Evolutionary conservation across 106 monocot species (phyloP), one percentile per base, ranked within the genome.

Genomic region (Dactylorhiza incarnata): DNA sequence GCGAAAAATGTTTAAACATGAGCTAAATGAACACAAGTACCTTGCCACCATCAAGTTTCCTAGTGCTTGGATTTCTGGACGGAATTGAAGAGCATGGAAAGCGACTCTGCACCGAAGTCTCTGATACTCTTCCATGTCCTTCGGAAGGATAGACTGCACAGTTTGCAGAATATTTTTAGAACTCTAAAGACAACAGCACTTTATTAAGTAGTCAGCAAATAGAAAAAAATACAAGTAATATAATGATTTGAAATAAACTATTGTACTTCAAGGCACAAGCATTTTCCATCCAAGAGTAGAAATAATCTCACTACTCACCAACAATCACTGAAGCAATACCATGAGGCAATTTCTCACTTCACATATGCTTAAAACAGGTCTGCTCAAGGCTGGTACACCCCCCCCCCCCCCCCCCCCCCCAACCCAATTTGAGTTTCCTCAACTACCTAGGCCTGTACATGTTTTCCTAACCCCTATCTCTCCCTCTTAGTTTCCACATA

Each of bases 51-150:
- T 92, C 77, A 59, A 75, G 48, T 85, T 86, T n/a, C 90, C 92
- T 82, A 90, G 88, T 22, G 84, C 86, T 47, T 76, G 82, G 76
- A 95, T 87, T 78, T 95, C 90, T 56, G 83, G 77, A n/a, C 90
- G 90, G 65, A 95, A 95, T 54, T 92, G 86, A 77, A 95, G 85
- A 71, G 92, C 92, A 83, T 85, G 84, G 78, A 95, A 95, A 17
- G 92, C 92, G 78, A 92, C 95, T 74, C 95, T 81, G 78, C 95
- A 95, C 81, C 95, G 86, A 13, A 95, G 90, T 77, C 88, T 90
- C 75, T 95, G 95, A 76, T 90, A 90, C 72, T 95, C 95, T 49
- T 68, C 86, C 95, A 95, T 83, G 77, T 76, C 86, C 78, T 81
- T 79, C 4, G 95, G 95, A 76, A 95, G 88, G 73, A 84, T 83